These are phyloP conservation scores for Wickerhamiella infanticola DNA, from an alignment of 1,139 yeast species.

Conservation along the genomic window DNA sequence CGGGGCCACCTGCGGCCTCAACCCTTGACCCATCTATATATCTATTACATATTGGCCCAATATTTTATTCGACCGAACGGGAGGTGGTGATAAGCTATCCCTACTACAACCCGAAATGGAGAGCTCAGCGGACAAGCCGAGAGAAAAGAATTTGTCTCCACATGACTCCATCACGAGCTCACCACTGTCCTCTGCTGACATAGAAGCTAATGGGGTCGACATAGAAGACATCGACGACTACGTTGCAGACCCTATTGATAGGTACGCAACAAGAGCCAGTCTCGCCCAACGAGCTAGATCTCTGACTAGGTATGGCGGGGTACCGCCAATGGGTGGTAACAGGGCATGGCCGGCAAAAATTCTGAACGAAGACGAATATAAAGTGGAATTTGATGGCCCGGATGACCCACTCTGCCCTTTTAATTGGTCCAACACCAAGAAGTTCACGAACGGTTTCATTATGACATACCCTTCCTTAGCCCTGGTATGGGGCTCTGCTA, in stretches of 20 bases:
- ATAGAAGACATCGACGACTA: not conserved
- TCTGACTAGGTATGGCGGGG: not conserved
- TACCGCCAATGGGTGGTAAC: conserved; percentile 7
- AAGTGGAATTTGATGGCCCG: conserved; percentile 38
- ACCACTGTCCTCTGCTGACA: no score
- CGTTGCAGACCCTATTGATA: not conserved
- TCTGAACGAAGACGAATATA: conserved; percentile 32
- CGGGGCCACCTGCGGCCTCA: no score
- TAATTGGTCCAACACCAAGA: conserved; percentile 28
- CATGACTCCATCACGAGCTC: no score
- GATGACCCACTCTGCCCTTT: conserved; percentile 36
- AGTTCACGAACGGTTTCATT: conserved; percentile 13
- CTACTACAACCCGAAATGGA: no score
- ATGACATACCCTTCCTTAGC: not conserved
- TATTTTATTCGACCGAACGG: no score
- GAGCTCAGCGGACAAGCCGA: no score
- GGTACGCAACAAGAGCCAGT: conserved; percentile 13
- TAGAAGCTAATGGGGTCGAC: not conserved
- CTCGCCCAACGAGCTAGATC: not conserved
- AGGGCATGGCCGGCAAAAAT: conserved; percentile 9
- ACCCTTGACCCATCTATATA: no score
- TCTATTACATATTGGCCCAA: no score
- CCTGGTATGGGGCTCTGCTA: conserved; percentile 40
- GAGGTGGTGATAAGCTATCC: no score
- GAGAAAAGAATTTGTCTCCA: no score